Base-by-base conservation (phyloP, 176 grass and related monocot genomes). In the Olyra latifolia region DNA sequence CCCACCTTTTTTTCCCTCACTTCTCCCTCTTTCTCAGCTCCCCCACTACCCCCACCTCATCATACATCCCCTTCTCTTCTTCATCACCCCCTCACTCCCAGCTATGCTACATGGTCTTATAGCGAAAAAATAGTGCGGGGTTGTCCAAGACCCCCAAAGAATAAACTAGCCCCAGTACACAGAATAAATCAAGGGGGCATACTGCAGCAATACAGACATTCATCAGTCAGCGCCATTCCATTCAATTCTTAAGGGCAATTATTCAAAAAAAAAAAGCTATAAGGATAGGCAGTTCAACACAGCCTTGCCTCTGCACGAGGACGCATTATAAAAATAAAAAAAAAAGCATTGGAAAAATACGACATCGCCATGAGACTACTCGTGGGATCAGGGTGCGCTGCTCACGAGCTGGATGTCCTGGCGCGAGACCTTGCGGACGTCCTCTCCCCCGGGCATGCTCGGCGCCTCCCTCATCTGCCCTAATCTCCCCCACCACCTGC, bases 391-490 rank as follows among this genome's bases (percentile, higher is more conserved):
- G 43, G 20, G 8, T 35, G 32, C 32, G 70, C 8, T 48, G 30
- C 92, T 95, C 77, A 98, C 95, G 43, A 98, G 90, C 79, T 93
- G 95, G 86, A 98, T 93, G 76, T 98, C 95, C 85, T 98, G 86
- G 46, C 90, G 92, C 57, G 95, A 95, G 53, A 95, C 96, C 79
- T 95, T 98, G 38, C 86, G 92, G 47, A 87, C 86, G 53, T 95
- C 92, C 52, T 89, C 88, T 63, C 75, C 86, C 20, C 88, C 78
- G 17, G 90, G 80, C 90, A 98, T 91, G 79, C 45, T 85, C 25
- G 86, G 58, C 28, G 74, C 58, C 4, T 39, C 56, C 16, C 83
- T 61, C 69, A 56, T 75, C 62, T 45, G 66, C 77, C 72, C 77
- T 76, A 85, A 52, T 29, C 57, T 69, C 61, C 44, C 54, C 43